Base-by-base conservation (phyloP, 495 filamentous ascomycete species). In the Penicillium angulare region DNA sequence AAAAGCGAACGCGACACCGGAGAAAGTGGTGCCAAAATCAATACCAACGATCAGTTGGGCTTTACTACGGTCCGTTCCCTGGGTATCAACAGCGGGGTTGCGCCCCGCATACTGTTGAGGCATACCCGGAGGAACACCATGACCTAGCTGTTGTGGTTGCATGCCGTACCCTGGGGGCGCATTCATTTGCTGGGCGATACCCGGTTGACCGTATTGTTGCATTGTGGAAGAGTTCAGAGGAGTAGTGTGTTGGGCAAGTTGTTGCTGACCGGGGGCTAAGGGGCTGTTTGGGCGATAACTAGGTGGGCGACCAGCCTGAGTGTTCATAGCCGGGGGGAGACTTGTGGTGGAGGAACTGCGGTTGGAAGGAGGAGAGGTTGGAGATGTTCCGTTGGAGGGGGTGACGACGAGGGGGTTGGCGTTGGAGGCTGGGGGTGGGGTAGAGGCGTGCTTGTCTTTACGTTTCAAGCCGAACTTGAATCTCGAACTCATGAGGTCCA, bases 1-100 rank as follows among this genome's bases (percentile, higher is more conserved):
- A 66, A 90, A 89, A 12, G 86, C 86, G 61, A 87, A 90, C 33
- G 86, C 86, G 52, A 90, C 86, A 57, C 86, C 86, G 5, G 86
- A 88, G 60, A 90, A 90, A 9, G 86, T 90, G 2, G 86, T 90
- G 39, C 86, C 86, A 51, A 87, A 87, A 55, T 87, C 84, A 63
- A 87, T 87, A 56, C 84, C 84, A 10, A 87, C 84, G 60, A 87
- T 87, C 48, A 87, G 68, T 63, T 86, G 83, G 23, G 84, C 80
- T 67, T 85, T 86, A 55, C 75, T 83, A 40, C 89, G 80, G 60
- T 87, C 89, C 47, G 83, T 86, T 22, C 88, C 90, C 58, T 96
- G 91, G 20, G 96, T 87, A 67, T 97, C 95, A 45, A 82, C 81
- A 42, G 79, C 73, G 49, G 78, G 74, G 53, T 79, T 77, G 29